Evolutionary conservation across 2,329 filamentous ascomycete species (phyloP).

Genomic region (Chaetomiaceae sp.): DNA sequence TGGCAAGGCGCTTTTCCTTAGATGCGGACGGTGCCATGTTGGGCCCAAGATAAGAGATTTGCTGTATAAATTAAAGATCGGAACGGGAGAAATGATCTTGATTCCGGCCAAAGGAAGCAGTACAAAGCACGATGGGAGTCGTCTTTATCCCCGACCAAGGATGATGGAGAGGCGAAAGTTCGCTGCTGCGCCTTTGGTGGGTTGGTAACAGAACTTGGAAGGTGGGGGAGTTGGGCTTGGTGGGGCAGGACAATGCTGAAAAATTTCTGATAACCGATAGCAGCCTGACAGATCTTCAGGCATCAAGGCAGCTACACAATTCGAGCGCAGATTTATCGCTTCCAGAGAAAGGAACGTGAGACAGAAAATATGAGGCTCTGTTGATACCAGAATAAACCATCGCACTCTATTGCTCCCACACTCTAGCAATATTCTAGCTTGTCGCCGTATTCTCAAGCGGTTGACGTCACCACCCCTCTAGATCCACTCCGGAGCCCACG

Average conservation of each 20-base stretch:
- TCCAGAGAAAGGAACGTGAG: too few species aligned
- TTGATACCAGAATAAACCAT: too few species aligned
- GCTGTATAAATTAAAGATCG: background rate
- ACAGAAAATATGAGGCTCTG: too few species aligned
- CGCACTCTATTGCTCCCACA: too few species aligned
- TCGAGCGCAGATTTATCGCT: too few species aligned
- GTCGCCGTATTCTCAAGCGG: too few species aligned
- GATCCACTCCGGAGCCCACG: too few species aligned
- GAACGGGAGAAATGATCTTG: constrained; percentile 1
- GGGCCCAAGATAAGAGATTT: constrained; percentile 18
- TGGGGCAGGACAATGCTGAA: constrained; percentile 26
- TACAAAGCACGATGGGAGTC: too few species aligned
- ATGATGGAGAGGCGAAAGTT: constrained; percentile 20
- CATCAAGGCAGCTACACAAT: constrained; percentile 20
- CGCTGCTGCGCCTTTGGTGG: constrained; percentile 24
- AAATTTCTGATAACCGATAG: constrained; percentile 31
- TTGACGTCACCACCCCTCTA: too few species aligned
- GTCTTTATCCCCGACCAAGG: constrained; percentile 15
- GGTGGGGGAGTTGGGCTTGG: constrained; percentile 26
- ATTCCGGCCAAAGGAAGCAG: too few species aligned
- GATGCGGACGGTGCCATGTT: constrained; percentile 62
- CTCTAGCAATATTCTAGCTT: too few species aligned
- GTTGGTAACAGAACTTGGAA: constrained; percentile 16
- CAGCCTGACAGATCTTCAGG: constrained; percentile 23
- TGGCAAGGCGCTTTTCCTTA: constrained; percentile 68